These are phyloP conservation scores for Phytopythium montanum DNA, from an alignment of 352 stramenopile genomes.

Conservation along the genomic window DNA sequence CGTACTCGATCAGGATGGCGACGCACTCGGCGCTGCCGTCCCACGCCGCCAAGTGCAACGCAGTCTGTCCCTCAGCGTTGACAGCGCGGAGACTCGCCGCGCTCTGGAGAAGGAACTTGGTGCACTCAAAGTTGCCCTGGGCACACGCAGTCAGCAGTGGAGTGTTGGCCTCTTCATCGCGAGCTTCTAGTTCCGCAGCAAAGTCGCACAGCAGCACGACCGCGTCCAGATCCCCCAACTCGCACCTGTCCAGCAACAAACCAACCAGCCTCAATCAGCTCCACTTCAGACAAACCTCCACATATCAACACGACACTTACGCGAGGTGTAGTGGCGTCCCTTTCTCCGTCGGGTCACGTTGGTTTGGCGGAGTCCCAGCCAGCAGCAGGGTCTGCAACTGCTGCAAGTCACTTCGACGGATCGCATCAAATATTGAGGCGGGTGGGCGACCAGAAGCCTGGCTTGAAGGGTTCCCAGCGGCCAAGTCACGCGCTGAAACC, in stretches of 20 bases:
- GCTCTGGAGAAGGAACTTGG: constrained; percentile 70
- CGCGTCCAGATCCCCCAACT: constrained; percentile 59
- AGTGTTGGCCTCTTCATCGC: constrained; percentile 62
- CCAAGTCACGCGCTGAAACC: background rate
- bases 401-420: constrained; percentile 40
- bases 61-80: constrained; percentile 47
- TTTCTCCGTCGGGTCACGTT: constrained; percentile 53
- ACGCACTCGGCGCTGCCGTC: constrained; percentile 59
- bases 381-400: constrained; percentile 48
- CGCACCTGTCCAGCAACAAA: constrained; percentile 32
- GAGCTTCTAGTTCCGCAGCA: constrained; percentile 54
- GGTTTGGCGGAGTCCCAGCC: constrained; percentile 45
- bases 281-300: constrained; percentile 1
- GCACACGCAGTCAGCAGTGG: constrained; percentile 59
- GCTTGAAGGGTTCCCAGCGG: background rate
- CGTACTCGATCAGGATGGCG: constrained; percentile 66
- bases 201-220: constrained; percentile 70
- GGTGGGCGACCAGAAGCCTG: background rate
- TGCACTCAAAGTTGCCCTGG: constrained; percentile 66
- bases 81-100: constrained; percentile 42
- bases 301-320: constrained; percentile 21
- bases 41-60: constrained; percentile 65
- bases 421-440: constrained; percentile 41
- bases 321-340: constrained; percentile 69
- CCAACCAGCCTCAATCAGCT: constrained; percentile 12